These are phyloP conservation scores for Kalmanozyma brasiliensis DNA, from an alignment of 1,284 basidiomycete genomes.

Conservation along the genomic window DNA sequence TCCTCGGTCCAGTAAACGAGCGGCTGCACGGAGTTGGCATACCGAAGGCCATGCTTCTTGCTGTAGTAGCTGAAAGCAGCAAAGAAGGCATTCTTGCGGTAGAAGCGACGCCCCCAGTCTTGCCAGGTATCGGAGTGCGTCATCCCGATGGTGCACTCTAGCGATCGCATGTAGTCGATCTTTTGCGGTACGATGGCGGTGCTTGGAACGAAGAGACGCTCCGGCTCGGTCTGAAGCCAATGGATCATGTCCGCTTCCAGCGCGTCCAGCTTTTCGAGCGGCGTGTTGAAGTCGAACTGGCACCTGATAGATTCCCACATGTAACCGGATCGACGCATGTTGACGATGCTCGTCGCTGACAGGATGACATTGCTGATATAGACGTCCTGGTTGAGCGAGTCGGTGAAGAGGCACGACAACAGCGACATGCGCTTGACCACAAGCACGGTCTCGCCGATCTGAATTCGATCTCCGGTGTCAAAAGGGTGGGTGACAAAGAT, in stretches of 20 bases:
- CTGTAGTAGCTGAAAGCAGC: slow-evolving; percentile 62
- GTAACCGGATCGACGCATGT: slow-evolving; percentile 62
- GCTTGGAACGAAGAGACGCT: slow-evolving; percentile 62
- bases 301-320: slow-evolving; percentile 61
- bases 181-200: slow-evolving; percentile 60
- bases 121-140: slow-evolving; percentile 65
- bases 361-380: slow-evolving; percentile 63
- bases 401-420: slow-evolving; percentile 60
- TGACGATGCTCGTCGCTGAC: slow-evolving; percentile 55
- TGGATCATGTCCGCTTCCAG: slow-evolving; percentile 64
- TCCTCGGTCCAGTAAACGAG: slow-evolving; percentile 61
- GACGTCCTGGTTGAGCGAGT: slow-evolving; percentile 58
- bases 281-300: slow-evolving; percentile 62
- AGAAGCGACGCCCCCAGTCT: slow-evolving; percentile 64
- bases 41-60: slow-evolving; percentile 64
- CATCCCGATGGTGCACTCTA: slow-evolving; percentile 65
- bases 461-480: slow-evolving; percentile 63
- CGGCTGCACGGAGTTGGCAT: slow-evolving; percentile 55
- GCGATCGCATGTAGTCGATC: slow-evolving; percentile 60
- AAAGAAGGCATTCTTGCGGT: slow-evolving; percentile 61
- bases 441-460: slow-evolving; percentile 50
- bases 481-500: slow-evolving; percentile 65
- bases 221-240: slow-evolving; percentile 65
- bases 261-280: slow-evolving; percentile 62
- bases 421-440: slow-evolving; percentile 62